Evolutionary conservation across 1,139 yeast species (phyloP).

Genomic region (Magnusiomyces tetraspermus): DNA sequence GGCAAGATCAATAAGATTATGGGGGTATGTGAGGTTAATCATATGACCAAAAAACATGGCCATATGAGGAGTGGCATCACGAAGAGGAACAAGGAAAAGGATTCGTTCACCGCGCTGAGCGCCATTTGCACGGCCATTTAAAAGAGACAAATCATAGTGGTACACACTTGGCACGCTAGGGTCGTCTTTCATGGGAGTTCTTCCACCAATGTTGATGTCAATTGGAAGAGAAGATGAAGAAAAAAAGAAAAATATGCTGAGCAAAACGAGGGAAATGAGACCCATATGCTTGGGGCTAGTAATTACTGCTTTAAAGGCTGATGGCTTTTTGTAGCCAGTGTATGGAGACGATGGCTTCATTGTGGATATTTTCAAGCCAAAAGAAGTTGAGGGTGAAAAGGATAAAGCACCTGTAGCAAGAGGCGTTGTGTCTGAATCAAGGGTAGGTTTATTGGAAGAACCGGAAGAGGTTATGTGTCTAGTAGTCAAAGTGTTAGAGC

Average conservation of each 20-base stretch:
- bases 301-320: too few species aligned
- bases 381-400: neutral
- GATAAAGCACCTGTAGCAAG: too few species aligned
- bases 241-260: neutral
- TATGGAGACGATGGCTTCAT: neutral
- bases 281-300: neutral
- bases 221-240: neutral
- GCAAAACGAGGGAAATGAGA: neutral
- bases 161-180: slow-evolving; percentile 36
- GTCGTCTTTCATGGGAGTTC: slow-evolving; percentile 20
- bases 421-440: too few species aligned
- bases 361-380: neutral
- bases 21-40: slow-evolving; percentile 55
- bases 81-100: slow-evolving; percentile 55
- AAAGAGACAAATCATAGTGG: slow-evolving; percentile 42
- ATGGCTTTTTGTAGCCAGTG: neutral
- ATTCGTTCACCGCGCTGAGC: slow-evolving; percentile 47
- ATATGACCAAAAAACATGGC: slow-evolving; percentile 58
- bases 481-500: too few species aligned
- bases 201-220: neutral
- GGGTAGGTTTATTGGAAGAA: too few species aligned
- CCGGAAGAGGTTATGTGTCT: too few species aligned
- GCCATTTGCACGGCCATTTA: slow-evolving; percentile 41
- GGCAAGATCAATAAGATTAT: slow-evolving; percentile 53
- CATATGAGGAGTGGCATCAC: slow-evolving; percentile 61